Conservation (phyloP, 179 eudicot genomes). For the Gypsophila paniculata region DNA sequence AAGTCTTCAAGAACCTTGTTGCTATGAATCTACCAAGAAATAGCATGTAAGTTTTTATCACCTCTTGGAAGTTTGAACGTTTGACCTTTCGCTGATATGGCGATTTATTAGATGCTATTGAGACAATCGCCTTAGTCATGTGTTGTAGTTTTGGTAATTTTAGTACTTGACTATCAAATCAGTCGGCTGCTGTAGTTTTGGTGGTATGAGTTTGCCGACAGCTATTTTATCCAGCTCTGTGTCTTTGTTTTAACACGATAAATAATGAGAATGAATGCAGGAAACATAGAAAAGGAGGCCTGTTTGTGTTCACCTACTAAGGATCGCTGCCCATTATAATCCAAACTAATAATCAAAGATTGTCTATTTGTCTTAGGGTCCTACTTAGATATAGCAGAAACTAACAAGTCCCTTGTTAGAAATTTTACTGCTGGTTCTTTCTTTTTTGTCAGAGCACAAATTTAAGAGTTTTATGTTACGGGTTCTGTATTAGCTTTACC, state of each 20-base stretch:
- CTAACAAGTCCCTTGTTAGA: not conserved
- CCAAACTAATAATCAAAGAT: not conserved
- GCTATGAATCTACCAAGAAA: conserved; percentile 98
- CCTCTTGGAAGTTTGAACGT: not conserved
- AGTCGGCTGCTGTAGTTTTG: too few species aligned
- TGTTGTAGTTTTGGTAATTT: too few species aligned
- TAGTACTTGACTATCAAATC: too few species aligned
- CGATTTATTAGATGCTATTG: not conserved
- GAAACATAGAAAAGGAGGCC: not conserved
- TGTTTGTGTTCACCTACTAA: not conserved
- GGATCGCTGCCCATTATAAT: not conserved
- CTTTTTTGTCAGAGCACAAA: not conserved
- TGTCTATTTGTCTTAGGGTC: not conserved
- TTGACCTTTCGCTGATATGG: not conserved
- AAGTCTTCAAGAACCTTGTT: conserved; percentile 84
- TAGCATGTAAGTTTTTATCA: conserved; percentile 65
- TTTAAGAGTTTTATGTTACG: not conserved
- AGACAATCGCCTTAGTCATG: not conserved
- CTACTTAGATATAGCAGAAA: not conserved
- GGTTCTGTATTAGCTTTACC: not conserved
- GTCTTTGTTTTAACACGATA: not conserved
- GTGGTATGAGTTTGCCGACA: too few species aligned
- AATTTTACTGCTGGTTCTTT: not conserved
- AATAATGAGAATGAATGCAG: not conserved
- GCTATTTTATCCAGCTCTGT: not conserved